These are phyloP conservation scores for Warburgia ugandensis DNA, from an alignment of 164 flowering plant genomes.

Conservation along the genomic window DNA sequence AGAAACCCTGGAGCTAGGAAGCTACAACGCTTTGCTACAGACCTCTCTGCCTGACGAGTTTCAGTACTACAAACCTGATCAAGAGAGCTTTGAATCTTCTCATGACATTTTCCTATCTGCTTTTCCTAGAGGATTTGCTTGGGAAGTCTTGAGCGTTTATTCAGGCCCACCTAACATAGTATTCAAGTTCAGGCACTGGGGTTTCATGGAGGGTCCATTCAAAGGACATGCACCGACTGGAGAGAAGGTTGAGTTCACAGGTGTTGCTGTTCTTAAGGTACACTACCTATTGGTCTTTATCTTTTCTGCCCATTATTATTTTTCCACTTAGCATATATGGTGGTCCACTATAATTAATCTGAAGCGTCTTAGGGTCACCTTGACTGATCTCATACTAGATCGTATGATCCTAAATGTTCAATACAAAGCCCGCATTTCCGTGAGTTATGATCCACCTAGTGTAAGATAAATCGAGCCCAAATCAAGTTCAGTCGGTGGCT, in stretches of 20 bases:
- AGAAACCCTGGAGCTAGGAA: constrained; percentile 63
- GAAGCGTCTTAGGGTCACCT: neutral
- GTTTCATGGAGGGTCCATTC: constrained; percentile 79
- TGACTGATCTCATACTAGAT: too few relatives aligned
- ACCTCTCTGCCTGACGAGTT: constrained; percentile 59
- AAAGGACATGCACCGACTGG: constrained; percentile 84
- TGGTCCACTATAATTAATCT: neutral
- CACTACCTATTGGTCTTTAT: neutral
- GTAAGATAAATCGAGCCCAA: too few relatives aligned
- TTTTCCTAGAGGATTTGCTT: constrained; percentile 83
- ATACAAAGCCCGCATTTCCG: too few relatives aligned
- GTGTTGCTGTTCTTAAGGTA: constrained; percentile 62
- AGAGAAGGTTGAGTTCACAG: constrained; percentile 56
- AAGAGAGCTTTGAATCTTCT: constrained; percentile 78
- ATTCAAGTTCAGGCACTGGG: constrained; percentile 94
- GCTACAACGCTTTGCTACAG: constrained; percentile 80
- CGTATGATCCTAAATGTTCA: too few relatives aligned
- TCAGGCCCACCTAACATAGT: constrained; percentile 73
- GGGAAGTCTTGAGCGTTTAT: constrained; percentile 74
- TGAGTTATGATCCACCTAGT: too few relatives aligned
- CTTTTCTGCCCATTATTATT: neutral
- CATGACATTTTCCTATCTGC: constrained; percentile 60
- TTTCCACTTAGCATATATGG: neutral
- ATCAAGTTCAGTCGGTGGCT: too few relatives aligned
- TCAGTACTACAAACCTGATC: constrained; percentile 61